Evolutionary conservation across 441 rosid species (phyloP), one percentile per base, ranked within the genome.

Genomic region (Populus tomentosa): DNA sequence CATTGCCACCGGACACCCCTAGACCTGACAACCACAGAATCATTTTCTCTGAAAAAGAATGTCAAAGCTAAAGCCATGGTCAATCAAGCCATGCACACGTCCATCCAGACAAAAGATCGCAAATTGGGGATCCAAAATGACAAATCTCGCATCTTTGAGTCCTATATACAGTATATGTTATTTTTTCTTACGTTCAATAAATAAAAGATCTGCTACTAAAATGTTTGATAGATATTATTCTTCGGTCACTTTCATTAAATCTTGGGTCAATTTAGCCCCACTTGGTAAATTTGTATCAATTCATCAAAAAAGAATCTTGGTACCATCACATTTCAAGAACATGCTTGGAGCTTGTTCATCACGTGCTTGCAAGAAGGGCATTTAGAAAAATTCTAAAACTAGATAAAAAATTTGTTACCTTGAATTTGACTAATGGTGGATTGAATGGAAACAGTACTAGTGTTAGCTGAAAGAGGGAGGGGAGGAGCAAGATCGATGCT

Each of bases 61-160:
- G 30, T 23, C 63, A 18, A 62, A 68, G 35, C 46, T 62, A 46
- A 72, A 67, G 36, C n/a, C 28, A 36, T 62, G 30, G 23, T 14
- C 30, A 79, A 71, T 71, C 33, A 46, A 78, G 70, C 87, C 91
- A 87, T 86, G 88, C 91, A 86, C 82, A 87, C 87, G 89, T 86
- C 82, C 83, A 74, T 80, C 85, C n/a, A 69, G 83, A 77, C 80
- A 70, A 62, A 70, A 62, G 76, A 69, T 28, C 75, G 28, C 78
- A 82, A 77, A 72, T 70, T 80, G 40, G 70, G 32, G 63, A 63
- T 70, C 80, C 50, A n/a, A 72, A 28, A 81, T 38, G 67, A 80
- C 80, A 70, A 33, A 35, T 67, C 40, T 75, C 21, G 53, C 81
- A 28, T 28, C 77, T 64, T 53, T 26, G 32, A 64, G 50, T 75